Evolutionary conservation across 1,139 yeast genomes (phyloP).

Genomic region (Sugiyamaella grinbergsii): DNA sequence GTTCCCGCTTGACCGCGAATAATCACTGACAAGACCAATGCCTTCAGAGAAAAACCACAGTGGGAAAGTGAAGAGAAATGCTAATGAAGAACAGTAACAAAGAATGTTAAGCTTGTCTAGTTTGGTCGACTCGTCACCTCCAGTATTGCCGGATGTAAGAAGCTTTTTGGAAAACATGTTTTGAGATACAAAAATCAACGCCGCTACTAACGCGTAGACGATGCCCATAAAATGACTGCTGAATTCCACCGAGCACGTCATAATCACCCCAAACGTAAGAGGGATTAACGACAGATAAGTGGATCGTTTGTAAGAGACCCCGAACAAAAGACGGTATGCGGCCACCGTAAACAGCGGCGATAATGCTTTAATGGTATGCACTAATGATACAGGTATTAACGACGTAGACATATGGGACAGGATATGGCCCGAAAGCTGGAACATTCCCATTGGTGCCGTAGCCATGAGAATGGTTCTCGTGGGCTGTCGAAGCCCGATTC

Average conservation of each 20-base stretch:
- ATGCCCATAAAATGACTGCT: constrained; percentile 61
- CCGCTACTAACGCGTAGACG: constrained; percentile 73
- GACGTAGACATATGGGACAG: constrained; percentile 88
- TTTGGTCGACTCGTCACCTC: constrained; percentile 45
- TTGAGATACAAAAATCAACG: constrained; percentile 86
- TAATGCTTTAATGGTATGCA: constrained; percentile 87
- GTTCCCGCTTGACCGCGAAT: constrained; percentile 21
- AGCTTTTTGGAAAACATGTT: constrained; percentile 87
- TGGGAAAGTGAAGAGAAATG: constrained; percentile 77
- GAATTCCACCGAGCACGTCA: constrained; percentile 62
- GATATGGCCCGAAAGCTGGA: constrained; percentile 88
- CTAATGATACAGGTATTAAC: constrained; percentile 83
- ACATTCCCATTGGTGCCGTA: constrained; percentile 89
- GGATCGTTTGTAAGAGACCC: constrained; percentile 56
- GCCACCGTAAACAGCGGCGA: constrained; percentile 88
- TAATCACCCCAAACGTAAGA: constrained; percentile 76
- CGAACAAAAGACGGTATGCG: constrained; percentile 65
- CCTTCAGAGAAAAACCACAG: constrained; percentile 72
- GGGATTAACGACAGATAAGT: constrained; percentile 81
- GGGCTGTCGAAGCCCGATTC: constrained; percentile 49
- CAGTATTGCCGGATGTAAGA: constrained; percentile 50
- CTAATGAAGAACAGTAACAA: constrained; percentile 80
- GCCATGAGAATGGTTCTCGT: constrained; percentile 58
- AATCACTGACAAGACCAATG: constrained; percentile 30
- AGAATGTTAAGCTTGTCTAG: constrained; percentile 82